Evolutionary conservation across 1,284 basidiomycete species (phyloP).

Genomic region (Puccinia polysora): DNA sequence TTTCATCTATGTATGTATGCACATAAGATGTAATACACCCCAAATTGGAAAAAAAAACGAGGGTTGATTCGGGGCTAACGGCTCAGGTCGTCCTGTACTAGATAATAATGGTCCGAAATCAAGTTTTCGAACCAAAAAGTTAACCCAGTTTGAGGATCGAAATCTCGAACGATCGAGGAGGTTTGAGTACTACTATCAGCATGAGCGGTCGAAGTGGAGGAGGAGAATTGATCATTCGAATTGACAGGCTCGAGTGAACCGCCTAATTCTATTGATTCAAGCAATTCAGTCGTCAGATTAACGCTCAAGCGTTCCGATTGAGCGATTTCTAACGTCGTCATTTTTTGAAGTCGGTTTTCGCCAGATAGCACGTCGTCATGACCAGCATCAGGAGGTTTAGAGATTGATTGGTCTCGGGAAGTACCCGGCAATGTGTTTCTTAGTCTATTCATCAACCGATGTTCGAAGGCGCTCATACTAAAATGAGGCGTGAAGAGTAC

Average conservation of each 20-base stretch:
- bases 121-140: conserved; percentile 16
- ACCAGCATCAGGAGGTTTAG: too few species aligned
- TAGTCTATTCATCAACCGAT: conserved; percentile 1
- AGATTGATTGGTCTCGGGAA: too few species aligned
- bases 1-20: too few species aligned
- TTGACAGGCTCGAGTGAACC: neutral
- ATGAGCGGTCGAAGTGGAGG: neutral
- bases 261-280: conserved; percentile 11
- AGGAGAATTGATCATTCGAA: neutral
- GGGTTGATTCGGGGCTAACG: too few species aligned
- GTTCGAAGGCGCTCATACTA: neutral
- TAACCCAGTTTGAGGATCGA: conserved; percentile 14
- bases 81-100: too few species aligned
- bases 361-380: neutral
- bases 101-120: conserved; percentile 9
- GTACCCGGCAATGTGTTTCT: neutral
- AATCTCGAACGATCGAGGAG: conserved; percentile 2
- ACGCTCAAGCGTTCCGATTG: conserved; percentile 10
- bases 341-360: neutral
- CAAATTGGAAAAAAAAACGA: too few species aligned
- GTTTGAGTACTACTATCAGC: neutral
- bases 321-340: conserved; percentile 19
- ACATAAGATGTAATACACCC: too few species aligned
- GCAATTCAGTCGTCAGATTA: conserved; percentile 6
- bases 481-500: conserved; percentile 15